Conservation (phyloP, 23 red algal genomes). For the Agarophyton chilense region DNA sequence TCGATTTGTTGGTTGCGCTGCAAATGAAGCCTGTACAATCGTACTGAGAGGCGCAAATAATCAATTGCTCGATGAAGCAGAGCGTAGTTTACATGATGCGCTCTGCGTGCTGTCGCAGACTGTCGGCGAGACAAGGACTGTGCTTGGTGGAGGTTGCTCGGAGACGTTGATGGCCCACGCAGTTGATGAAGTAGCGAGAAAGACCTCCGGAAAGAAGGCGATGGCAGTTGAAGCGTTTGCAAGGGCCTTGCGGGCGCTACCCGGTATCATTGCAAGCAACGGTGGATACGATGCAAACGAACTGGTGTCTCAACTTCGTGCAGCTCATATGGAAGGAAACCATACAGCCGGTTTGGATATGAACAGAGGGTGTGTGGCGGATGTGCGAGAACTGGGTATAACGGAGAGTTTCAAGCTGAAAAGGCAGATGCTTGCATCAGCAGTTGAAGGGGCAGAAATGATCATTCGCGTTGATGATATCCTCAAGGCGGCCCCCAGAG, state of each 20-base stretch:
- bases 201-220: slow-evolving; percentile 80
- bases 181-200: slow-evolving; percentile 90
- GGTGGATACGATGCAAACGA: slow-evolving; percentile 91
- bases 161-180: slow-evolving; percentile 97
- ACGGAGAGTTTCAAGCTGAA: slow-evolving; percentile 98
- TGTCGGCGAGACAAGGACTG: slow-evolving; percentile 80
- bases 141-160: slow-evolving; percentile 88
- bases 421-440: slow-evolving; percentile 89
- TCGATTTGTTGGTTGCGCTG: slow-evolving; percentile 86
- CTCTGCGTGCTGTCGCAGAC: slow-evolving; percentile 96
- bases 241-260: slow-evolving; percentile 81
- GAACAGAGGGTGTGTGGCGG: slow-evolving; percentile 71
- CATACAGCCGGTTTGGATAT: slow-evolving; percentile 86
- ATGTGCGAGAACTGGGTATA: slow-evolving; percentile 82
- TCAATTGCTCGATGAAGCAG: slow-evolving; percentile 97
- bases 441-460: slow-evolving; percentile 97
- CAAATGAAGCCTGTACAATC: slow-evolving; percentile 91
- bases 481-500: slow-evolving; percentile 89
- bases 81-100: slow-evolving; percentile 96
- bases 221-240: slow-evolving; percentile 95
- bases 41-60: slow-evolving; percentile 93
- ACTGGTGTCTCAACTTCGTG: slow-evolving; percentile 86
- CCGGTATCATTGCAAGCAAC: slow-evolving; percentile 94
- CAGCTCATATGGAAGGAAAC: slow-evolving; percentile 86
- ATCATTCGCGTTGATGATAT: slow-evolving; percentile 98